phyloP scores from a whole-genome alignment of 495 filamentous ascomycete species.

The Viridothelium virens region DNA sequence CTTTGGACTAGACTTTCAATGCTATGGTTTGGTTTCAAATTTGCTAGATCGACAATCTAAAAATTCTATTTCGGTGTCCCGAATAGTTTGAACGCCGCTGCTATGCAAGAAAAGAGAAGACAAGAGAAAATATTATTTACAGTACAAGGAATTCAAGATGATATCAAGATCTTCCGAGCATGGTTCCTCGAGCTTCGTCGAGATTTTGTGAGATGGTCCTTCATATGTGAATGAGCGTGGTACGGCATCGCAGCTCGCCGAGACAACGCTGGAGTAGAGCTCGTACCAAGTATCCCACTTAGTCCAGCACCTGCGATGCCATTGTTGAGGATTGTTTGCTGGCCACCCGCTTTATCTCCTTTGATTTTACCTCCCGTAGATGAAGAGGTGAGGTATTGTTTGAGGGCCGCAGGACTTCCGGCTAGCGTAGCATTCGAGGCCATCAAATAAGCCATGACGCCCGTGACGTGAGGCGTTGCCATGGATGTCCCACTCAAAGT shows the following conservation, averaged over 20 bases:
- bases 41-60: not conserved
- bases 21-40: too few species aligned
- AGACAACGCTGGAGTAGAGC: not conserved
- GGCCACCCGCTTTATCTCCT: not conserved
- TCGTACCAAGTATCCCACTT: not conserved
- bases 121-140: not conserved
- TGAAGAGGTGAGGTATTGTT: conserved; percentile 23
- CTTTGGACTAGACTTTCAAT: too few species aligned
- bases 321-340: conserved; percentile 3
- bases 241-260: conserved; percentile 5
- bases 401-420: conserved; percentile 36
- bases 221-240: not conserved
- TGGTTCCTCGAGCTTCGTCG: not conserved
- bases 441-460: conserved; percentile 45
- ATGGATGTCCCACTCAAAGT: conserved; percentile 36
- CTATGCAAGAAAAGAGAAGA: not conserved
- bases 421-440: conserved; percentile 31
- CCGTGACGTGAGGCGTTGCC: conserved; percentile 44
- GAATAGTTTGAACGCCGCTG: not conserved
- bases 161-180: not conserved
- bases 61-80: not conserved
- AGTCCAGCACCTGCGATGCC: not conserved
- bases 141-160: conserved; percentile 4
- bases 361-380: not conserved
- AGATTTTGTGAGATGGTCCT: not conserved